Evolutionary conservation across 1,139 yeast species (phyloP), one percentile per base, ranked within the genome.

Genomic region (Magnusiomyces sp.): DNA sequence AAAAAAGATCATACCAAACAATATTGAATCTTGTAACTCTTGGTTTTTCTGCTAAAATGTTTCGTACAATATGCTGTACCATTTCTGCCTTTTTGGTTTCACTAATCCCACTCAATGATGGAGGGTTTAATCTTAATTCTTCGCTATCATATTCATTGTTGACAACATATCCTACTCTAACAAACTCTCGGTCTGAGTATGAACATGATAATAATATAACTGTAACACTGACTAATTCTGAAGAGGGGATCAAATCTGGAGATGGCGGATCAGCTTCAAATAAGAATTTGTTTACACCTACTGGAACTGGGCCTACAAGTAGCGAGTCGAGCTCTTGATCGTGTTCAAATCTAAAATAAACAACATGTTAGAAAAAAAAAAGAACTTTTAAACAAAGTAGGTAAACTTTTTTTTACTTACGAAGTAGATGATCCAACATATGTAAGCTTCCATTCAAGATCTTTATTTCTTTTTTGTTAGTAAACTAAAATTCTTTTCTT

Each of bases 241-340:
- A 83, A 5, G 96, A 95, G 1, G 99, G 98, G 58, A 92, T 92
- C 56, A 90, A 71, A 58, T 92, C 97, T 0, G 97, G 95, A 2
- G 92, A 81, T 1, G 98, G 98, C 0, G 99, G 95, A 61, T 92
- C 97, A 0, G 98, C 97, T 34, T 87, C 81, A 65, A 92, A 86
- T 16, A 90, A 75, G 60, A 92, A 94, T 67, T 92, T 90, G 64
- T 92, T 92, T 48, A 92, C 81, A 0, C 99, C 99, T 3, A 92
- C 95, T 0, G 98, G 99, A 2, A 92, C 95, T 0, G 98, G 99
- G 0, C 99, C 98, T 3, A 92, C 99, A 27, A 94, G 72, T 44
- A 94, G 81, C 1, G 97, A 88, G 63, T 92, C 99, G 51, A 92
- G 72, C 64, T 90, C 97, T 68, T 94, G 98, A 67, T 92, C 99